Base-by-base conservation (phyloP, 31 red algal genomes). In the Asparagopsis taxiformis region DNA sequence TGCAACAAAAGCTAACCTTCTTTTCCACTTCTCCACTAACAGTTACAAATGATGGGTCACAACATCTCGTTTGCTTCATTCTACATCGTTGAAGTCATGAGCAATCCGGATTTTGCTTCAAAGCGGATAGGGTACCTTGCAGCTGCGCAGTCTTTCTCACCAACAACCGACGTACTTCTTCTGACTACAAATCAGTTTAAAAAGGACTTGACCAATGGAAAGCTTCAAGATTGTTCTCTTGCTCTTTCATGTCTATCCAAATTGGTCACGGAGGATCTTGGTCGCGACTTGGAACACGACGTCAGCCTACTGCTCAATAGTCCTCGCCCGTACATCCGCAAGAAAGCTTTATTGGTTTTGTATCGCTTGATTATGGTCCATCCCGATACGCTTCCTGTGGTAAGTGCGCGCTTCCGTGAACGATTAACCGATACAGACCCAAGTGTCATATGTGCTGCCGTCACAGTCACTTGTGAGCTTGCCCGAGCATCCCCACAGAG, bases 61-160 rank as follows among this genome's bases (percentile, higher is more conserved):
- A 81, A 54, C 39, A 74, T 93, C 1, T 52, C 71, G 9, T 88
- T 79, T 35, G 84, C 88, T 3, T 85, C 92, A 13, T 99, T 99
- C 51, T 67, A 87, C 35, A 67, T 99, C 36, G 68, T 96, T 41
- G 97, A 96, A 59, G 92, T 92, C 28, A 94, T 95, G 91, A 82
- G 85, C 51, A 84, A 83, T 64, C 58, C 92, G 10, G 97, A 92
- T 52, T 95, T 88, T 68, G 78, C 70, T 31, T 82, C 77, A 17
- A 99, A 99, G 74, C 89, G 91, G 15, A 90, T 95, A 48, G 97
- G 97, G 5, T 95, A 95, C 64, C 93, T 99, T 31, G 97, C 93
- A 36, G 97, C 97, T 31, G 79, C 82, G 4, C 92, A 93, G 57
- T 75, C 82, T 17, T 95, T 99, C 34, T 84, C 85, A 37, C 86